Base-by-base conservation (phyloP, 805 yeast species). In the Wickerhamiella azyma region DNA sequence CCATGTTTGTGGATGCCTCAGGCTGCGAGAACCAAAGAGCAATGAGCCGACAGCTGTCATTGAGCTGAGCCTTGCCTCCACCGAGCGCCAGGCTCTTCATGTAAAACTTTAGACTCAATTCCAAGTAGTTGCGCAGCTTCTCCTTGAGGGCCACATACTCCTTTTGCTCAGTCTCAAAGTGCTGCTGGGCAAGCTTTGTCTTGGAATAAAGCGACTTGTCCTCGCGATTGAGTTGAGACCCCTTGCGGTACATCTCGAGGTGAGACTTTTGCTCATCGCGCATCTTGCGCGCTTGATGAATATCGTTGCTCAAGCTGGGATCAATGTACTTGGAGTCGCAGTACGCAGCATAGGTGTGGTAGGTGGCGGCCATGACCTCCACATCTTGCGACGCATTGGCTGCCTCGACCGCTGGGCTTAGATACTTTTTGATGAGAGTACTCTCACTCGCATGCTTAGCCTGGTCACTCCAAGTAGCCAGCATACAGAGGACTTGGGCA, bases 11-110 rank as follows among this genome's bases (percentile, higher is more conserved):
- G 5, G 81, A 63, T 0, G 56, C 59, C 1, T 61, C 69, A 29
- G 68, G 67, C 5, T 59, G 58, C 2, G 77, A 68, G 52, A 89
- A 67, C 94, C 96, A 89, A 9, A 89, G 60, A 0, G 88, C 81
- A 60, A 88, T 80, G 50, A 88, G 80, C 47, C 83, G 36, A 5
- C 43, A 50, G 50, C 48, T 49, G 39, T 53, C 59, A 14, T 52
- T 48, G 6, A 35, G 45, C 10, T 17, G n/a, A 17, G 46, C 50
- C 1, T 52, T 50, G 8, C 41, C 38, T 7, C 35, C 16, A 17
- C 37, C 37, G 14, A 42, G 18, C 9, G 26, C 26, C 41, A 53
- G 61, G 13, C 81, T 66, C 37, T 65, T 68, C 44, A 85, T 55
- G 55, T 79, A 84, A 52, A 73, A 79, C 18, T 68, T 70, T 13